These are phyloP conservation scores for Claviceps spartinae DNA, from an alignment of 2,329 filamentous ascomycete species.

Conservation along the genomic window DNA sequence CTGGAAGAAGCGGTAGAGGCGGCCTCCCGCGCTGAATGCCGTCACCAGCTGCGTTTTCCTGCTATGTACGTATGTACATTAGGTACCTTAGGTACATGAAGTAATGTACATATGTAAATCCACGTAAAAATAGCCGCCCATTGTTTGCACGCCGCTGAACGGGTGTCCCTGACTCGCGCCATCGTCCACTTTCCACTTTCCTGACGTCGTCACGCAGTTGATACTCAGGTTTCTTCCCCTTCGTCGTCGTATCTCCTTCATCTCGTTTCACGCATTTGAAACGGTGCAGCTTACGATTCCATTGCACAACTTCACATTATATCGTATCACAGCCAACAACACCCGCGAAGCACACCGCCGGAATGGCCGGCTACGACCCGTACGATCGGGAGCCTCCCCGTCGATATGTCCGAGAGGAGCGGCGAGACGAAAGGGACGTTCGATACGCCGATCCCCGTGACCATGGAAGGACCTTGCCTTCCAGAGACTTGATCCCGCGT, in stretches of 20 bases:
- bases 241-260: not conserved
- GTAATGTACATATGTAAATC: no score
- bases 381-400: constrained; percentile 39
- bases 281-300: not conserved
- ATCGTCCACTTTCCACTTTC: not conserved
- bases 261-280: not conserved
- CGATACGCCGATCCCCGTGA: constrained; percentile 42
- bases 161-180: not conserved
- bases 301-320: not conserved
- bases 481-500: constrained; percentile 42
- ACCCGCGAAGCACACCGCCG: not conserved
- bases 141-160: not conserved
- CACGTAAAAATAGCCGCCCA: not conserved
- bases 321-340: not conserved
- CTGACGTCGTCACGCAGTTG: not conserved
- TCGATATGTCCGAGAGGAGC: constrained; percentile 41
- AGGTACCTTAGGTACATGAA: no score
- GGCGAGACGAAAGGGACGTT: constrained; percentile 35
- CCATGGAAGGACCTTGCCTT: constrained; percentile 29
- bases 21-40: no score
- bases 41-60: no score
- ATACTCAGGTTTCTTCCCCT: not conserved
- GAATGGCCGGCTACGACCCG: constrained; percentile 37
- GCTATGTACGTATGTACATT: no score
- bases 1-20: no score